Percentiles rank a stretch among this genome's conserved stretches.
phyloP scores from a whole-genome alignment of 2,329 filamentous ascomycete species.

The Mycosphaerella arachidis region DNA sequence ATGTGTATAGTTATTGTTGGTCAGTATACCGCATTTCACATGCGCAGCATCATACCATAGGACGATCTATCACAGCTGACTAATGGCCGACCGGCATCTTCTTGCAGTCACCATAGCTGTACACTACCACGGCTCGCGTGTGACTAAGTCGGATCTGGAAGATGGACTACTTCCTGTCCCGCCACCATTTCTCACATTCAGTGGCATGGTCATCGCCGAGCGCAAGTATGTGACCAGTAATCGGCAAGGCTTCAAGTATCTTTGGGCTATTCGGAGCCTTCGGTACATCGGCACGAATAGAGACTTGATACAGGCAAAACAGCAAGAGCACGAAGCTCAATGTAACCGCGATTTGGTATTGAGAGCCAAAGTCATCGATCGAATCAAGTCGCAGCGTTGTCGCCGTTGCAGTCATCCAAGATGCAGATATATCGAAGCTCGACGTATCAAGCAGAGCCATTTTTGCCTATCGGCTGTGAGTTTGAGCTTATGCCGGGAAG shows the following conservation, averaged over 20 bases:
- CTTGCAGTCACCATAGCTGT: conserved; percentile 50
- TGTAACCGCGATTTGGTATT: background rate
- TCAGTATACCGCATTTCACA: conserved; percentile 24
- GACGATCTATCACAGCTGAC: conserved; percentile 42
- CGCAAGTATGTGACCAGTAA: conserved; percentile 49
- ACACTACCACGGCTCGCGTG: conserved; percentile 50
- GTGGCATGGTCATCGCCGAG: conserved; percentile 53
- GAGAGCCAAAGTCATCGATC: background rate
- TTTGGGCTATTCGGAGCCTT: conserved; percentile 48
- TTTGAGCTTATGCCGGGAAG: background rate
- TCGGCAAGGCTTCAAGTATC: conserved; percentile 48
- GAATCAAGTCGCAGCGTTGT: background rate
- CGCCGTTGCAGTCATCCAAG: background rate
- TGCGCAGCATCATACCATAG: background rate
- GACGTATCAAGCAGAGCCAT: background rate
- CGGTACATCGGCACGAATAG: conserved; percentile 44
- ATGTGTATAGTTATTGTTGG: conserved; percentile 50
- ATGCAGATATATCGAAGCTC: background rate
- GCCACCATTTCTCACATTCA: conserved; percentile 46
- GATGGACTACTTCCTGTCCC: conserved; percentile 44
- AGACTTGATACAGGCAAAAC: background rate
- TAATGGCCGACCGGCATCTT: conserved; percentile 49
- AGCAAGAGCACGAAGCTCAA: background rate
- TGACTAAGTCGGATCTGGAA: conserved; percentile 54
- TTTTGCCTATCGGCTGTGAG: background rate